Evolutionary conservation across 805 yeast species (phyloP).

Genomic region (Kodamaea fukazawae): DNA sequence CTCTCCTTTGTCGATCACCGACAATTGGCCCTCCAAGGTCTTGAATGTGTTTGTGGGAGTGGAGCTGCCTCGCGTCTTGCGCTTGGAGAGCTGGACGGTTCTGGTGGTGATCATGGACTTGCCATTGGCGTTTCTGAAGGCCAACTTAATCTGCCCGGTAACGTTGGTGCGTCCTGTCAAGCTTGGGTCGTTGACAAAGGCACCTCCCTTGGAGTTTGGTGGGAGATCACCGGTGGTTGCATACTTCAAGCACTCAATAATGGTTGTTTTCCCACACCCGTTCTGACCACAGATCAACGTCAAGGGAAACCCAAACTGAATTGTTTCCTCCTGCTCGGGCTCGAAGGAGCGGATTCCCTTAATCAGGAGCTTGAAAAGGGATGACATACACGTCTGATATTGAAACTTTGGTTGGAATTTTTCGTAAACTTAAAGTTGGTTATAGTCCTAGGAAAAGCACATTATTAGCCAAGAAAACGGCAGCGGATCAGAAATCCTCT

Average conservation of each 20-base stretch:
- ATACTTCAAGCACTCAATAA: conserved; percentile 89
- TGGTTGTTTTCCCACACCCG: conserved; percentile 95
- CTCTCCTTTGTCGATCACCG: conserved; percentile 62
- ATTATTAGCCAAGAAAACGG: background rate
- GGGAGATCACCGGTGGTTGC: conserved; percentile 96
- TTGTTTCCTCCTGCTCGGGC: conserved; percentile 77
- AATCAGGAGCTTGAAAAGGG: conserved; percentile 47
- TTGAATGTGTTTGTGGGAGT: conserved; percentile 58
- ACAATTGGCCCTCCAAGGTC: conserved; percentile 85
- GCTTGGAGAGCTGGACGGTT: conserved; percentile 70
- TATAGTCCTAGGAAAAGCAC: no score
- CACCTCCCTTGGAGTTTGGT: conserved; percentile 94
- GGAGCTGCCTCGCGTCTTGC: conserved; percentile 44
- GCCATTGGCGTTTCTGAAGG: conserved; percentile 71
- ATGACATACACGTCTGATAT: conserved; percentile 28
- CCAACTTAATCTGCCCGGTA: conserved; percentile 86
- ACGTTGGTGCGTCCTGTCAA: conserved; percentile 73
- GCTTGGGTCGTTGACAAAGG: conserved; percentile 91
- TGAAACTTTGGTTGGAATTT: background rate
- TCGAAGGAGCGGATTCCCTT: conserved; percentile 91
- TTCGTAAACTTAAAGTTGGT: no score
- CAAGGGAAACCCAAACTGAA: conserved; percentile 85
- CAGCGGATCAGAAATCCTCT: conserved; percentile 14
- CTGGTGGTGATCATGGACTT: conserved; percentile 83
- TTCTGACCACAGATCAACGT: conserved; percentile 94